Evolutionary conservation across 345 rosid species (phyloP), one percentile per base, ranked within the genome.

Genomic region (Citrus inodora): DNA sequence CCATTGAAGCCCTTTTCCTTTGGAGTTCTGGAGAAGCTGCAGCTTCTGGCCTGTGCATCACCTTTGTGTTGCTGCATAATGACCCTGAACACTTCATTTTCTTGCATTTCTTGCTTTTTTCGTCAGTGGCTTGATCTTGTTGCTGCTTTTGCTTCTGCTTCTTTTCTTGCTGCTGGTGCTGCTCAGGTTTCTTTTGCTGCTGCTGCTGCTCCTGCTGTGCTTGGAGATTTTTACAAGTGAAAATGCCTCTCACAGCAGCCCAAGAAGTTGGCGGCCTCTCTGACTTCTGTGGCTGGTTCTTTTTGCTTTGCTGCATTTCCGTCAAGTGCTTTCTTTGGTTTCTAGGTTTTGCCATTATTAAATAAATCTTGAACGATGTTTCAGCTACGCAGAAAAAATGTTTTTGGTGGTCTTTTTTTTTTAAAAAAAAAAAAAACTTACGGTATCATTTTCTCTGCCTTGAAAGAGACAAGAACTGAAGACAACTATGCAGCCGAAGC

Each of bases 1-100:
- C 76, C 63, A 77, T 9, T 3, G 86, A 74, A 51, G 84, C 85
- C 83, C 85, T 84, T 74, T 82, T 90, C 82, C 76, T 89, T 22
- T 71, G 89, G 73, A 75, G 32, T 53, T 88, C 93, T 55, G 89
- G 89, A 33, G 89, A 85, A 17, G 66, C 42, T 9, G 82, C 38
- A 14, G 60, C 71, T 71, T 86, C 88, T 11, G 90, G 90, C 78
- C 83, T 85, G 38, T 88, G 87, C 87, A 85, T 87, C 38, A 90
- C 87, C 81, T 88, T 87, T 35, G 94, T 90, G 87, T 90, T 92
- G 89, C 89, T 92, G 79, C 97, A 92, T 8, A 92, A 78, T 9
- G 97, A 92, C 22, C 94, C 97, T 16, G 97, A 90, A 67, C 97
- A 91, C 75, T 80, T 92, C 82, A 90, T 85, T 79, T 92, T 92